Conservation (phyloP, 495 filamentous ascomycete species). For the Penicillium waksmanii region DNA sequence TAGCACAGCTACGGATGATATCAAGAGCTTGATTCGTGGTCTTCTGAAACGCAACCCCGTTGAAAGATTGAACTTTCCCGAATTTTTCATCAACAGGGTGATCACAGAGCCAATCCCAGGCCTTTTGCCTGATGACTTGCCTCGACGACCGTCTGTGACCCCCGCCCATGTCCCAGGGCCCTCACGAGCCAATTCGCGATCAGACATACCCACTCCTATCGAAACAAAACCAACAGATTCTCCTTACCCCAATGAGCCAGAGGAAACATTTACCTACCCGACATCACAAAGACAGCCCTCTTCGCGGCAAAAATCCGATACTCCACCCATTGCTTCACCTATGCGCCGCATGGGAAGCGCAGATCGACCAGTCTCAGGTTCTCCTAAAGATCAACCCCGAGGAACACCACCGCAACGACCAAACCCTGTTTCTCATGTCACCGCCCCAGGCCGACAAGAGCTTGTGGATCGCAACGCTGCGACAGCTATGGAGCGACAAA, state of each 20-base stretch:
- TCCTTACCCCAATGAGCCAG: conserved; percentile 26
- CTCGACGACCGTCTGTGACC: conserved; percentile 28
- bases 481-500: conserved; percentile 52
- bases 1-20: conserved; percentile 66
- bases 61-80: conserved; percentile 79
- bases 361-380: conserved; percentile 36
- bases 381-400: conserved; percentile 33
- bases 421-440: conserved; percentile 51
- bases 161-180: conserved; percentile 12
- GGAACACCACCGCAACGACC: conserved; percentile 43
- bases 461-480: conserved; percentile 39
- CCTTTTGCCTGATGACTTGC: conserved; percentile 71
- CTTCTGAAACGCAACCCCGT: conserved; percentile 84
- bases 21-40: conserved; percentile 79
- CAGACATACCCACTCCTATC: conserved; percentile 15
- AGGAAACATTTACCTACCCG: conserved; percentile 33
- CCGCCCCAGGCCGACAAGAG: conserved; percentile 66
- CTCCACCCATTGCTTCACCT: conserved; percentile 37
- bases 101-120: conserved; percentile 82
- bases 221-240: conserved; percentile 26
- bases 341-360: conserved; percentile 46
- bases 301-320: conserved; percentile 39
- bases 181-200: conserved; percentile 34
- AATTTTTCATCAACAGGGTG: conserved; percentile 76
- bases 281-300: conserved; percentile 28